These are phyloP conservation scores for Aspergillus sclerotioniger DNA, from an alignment of 495 filamentous ascomycete genomes.

Conservation along the genomic window DNA sequence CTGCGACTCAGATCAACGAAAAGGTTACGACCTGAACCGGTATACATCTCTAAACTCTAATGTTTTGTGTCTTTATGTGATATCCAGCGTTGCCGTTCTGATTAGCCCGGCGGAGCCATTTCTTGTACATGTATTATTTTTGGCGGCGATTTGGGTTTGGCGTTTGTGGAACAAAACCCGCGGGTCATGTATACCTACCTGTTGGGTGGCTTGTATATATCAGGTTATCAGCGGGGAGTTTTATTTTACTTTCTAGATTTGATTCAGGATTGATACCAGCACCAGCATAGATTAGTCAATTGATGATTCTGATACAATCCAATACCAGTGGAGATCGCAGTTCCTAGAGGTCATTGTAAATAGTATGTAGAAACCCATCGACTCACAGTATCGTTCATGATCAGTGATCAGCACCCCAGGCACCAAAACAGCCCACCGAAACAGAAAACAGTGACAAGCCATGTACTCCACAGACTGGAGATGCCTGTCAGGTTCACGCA, in stretches of 20 bases:
- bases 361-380: too few relatives aligned
- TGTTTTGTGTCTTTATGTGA: conserved; percentile 17
- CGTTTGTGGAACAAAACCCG: conserved; percentile 11
- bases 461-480: too few relatives aligned
- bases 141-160: conserved; percentile 12
- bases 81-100: conserved; percentile 25
- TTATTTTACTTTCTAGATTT: not conserved
- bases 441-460: too few relatives aligned
- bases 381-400: too few relatives aligned
- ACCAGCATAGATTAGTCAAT: conserved; percentile 14
- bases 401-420: too few relatives aligned
- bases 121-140: conserved; percentile 13
- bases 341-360: too few relatives aligned
- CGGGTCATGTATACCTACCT: conserved; percentile 3
- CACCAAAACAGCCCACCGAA: too few relatives aligned
- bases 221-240: conserved; percentile 2
- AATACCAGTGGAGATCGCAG: too few relatives aligned
- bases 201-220: conserved; percentile 11
- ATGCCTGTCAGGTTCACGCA: not conserved
- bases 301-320: conserved; percentile 1
- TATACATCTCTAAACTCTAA: conserved; percentile 3
- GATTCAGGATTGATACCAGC: conserved; percentile 11
- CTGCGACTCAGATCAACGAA: conserved; percentile 1
- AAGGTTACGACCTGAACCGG: conserved; percentile 1
- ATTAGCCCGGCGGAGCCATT: conserved; percentile 20